phyloP scores from a whole-genome alignment of 352 stramenopile genomes.

The Phytophthora fragariaefolia region DNA sequence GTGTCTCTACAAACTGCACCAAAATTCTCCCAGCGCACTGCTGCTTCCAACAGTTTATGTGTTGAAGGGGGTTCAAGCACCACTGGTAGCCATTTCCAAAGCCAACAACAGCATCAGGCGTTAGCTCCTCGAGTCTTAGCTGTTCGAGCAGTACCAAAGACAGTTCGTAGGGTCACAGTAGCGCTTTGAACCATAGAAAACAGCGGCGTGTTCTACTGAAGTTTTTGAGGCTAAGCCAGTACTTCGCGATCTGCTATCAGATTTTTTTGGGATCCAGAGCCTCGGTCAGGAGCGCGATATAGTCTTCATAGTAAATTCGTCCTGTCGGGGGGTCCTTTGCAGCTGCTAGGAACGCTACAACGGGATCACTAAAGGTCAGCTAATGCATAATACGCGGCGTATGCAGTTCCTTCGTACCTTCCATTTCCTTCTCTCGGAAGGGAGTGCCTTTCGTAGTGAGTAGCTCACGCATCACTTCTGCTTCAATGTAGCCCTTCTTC shows the following conservation, averaged over 20 bases:
- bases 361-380: no score
- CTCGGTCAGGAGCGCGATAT: conserved; percentile 82
- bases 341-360: conserved; percentile 74
- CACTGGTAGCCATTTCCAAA: neutral
- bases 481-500: conserved; percentile 91
- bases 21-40: neutral
- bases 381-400: no score
- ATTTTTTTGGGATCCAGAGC: conserved; percentile 55
- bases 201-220: neutral
- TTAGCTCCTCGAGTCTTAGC: conserved; percentile 10
- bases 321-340: conserved; percentile 88
- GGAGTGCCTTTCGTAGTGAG: conserved; percentile 90
- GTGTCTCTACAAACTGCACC: neutral
- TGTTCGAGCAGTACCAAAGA: conserved; percentile 28
- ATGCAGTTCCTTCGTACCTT: conserved; percentile 49
- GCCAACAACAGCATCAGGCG: conserved; percentile 1
- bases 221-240: neutral
- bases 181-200: conserved; percentile 26
- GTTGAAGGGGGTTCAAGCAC: neutral
- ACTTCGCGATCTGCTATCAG: conserved; percentile 6
- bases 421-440: conserved; percentile 92
- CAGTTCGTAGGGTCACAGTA: conserved; percentile 51
- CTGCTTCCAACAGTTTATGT: neutral
- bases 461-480: conserved; percentile 88
- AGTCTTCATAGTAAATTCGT: conserved; percentile 93